These are phyloP conservation scores for Trichoderma polysporum DNA, from an alignment of 2,329 filamentous ascomycete genomes.

Conservation along the genomic window DNA sequence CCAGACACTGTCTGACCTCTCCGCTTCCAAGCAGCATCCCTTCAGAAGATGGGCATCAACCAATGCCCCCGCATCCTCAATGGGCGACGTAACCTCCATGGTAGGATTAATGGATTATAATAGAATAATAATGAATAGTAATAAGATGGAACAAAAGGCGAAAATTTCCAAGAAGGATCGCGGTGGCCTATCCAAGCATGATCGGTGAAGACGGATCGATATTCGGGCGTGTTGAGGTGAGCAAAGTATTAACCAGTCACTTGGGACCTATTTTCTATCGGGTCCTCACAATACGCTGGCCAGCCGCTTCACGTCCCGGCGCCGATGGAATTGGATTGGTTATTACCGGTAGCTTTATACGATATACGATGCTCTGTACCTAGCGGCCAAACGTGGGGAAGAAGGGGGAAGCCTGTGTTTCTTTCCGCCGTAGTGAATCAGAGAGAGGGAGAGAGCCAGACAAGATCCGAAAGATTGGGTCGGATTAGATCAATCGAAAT, in stretches of 20 bases:
- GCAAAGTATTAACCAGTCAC: not conserved
- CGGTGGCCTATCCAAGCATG: constrained; percentile 6
- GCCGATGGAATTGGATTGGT: not conserved
- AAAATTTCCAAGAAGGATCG: not conserved
- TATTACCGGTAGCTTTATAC: constrained; percentile 4
- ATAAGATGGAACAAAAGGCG: not conserved
- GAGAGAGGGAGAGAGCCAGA: not conserved
- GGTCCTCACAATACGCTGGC: not conserved
- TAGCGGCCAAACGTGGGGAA: not conserved
- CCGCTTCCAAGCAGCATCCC: constrained; percentile 56
- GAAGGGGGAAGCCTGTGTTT: not conserved
- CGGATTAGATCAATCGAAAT: constrained; percentile 20
- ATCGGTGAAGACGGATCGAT: not conserved
- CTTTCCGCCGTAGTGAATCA: not conserved
- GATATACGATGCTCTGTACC: not conserved
- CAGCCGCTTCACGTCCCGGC: constrained; percentile 1
- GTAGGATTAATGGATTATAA: not conserved
- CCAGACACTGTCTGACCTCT: constrained; percentile 50
- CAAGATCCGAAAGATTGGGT: constrained; percentile 16
- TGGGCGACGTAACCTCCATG: constrained; percentile 23
- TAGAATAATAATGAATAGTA: not conserved
- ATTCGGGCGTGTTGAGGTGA: not conserved
- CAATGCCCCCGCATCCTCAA: constrained; percentile 29
- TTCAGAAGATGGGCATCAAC: constrained; percentile 44
- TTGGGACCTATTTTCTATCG: not conserved